These are phyloP conservation scores for Citrus reticulata DNA, from an alignment of 345 rosid species.

Conservation along the genomic window DNA sequence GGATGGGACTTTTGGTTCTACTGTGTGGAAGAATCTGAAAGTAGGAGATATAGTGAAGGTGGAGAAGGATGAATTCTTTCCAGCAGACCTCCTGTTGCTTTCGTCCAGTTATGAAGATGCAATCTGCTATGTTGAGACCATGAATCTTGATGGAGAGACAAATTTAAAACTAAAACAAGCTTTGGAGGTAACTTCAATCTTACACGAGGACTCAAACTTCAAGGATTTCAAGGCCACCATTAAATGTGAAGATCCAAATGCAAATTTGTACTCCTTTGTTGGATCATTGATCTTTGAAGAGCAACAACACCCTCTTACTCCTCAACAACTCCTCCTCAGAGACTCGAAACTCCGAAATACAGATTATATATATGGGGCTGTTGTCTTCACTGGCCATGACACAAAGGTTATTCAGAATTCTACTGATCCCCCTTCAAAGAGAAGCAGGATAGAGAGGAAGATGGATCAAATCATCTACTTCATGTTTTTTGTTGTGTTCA, in stretches of 20 bases:
- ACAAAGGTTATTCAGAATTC: conserved; percentile 91
- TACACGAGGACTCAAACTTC: conserved; percentile 59
- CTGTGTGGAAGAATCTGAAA: conserved; percentile 68
- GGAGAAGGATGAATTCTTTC: conserved; percentile 80
- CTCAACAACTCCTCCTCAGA: conserved; percentile 82
- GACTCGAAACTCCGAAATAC: conserved; percentile 88
- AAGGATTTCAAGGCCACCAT: conserved; percentile 56
- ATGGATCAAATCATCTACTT: conserved; percentile 79
- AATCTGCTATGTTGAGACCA: conserved; percentile 89
- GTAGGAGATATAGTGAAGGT: conserved; percentile 88
- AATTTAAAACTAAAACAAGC: conserved; percentile 86
- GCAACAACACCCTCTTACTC: conserved; percentile 58
- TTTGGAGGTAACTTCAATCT: conserved; percentile 57
- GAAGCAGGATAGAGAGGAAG: conserved; percentile 79
- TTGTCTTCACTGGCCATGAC: conserved; percentile 85
- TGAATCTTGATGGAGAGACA: conserved; percentile 96
- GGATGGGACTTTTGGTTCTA: conserved; percentile 46
- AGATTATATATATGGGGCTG: conserved; percentile 70
- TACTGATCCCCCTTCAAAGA: conserved; percentile 80
- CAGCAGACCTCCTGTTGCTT: conserved; percentile 76
- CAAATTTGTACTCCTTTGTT: conserved; percentile 74
- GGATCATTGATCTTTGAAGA: conserved; percentile 67
- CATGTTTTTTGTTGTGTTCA: conserved; percentile 49
- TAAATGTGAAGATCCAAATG: conserved; percentile 92
- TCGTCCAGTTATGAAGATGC: conserved; percentile 83